Evolutionary conservation across 805 yeast genomes (phyloP), one percentile per base, ranked within the genome.

Genomic region (Saccharomycopsis schoenii): DNA sequence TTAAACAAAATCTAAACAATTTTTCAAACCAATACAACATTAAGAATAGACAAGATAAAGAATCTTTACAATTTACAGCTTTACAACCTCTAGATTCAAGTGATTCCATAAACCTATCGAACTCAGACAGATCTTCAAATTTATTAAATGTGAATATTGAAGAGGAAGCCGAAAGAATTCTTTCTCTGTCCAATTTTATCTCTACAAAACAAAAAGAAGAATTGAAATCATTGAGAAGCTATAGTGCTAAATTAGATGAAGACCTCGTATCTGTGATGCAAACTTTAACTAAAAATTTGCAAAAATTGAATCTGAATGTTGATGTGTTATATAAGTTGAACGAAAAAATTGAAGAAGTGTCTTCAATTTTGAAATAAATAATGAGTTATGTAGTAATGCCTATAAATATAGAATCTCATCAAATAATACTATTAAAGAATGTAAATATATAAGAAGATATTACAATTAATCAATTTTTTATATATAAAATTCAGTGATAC

Each of bases 221-320:
- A n/a, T 19, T 34, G 36, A 17, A 29, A 36, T 15, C 40, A 40
- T 36, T 42, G 47, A 47, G 15, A 55, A 54, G 37, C 4, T 55
- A 40, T 10, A 14, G 17, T 17, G 42, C n/a, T 41, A 47, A 42
- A 34, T 59, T 55, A 17, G 62, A 60, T 51, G 24, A 40, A 17
- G 60, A 59, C 14, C 19, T 61, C 9, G 12, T 15, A 9, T 56
- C 58, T 9, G 19, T 58, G 15, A 34, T 60, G 25, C 19, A 50
- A 15, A 17, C 25, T 4, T 57, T 59, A 24, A 36, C 34, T 12
- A 43, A 29, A 4, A 39, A 59, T 29, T 43, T 62, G 24, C 29
- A 36, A 19, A 57, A 59, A 21, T 37, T 62, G 40, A 21, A 54
- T 24, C 47, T 43, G 17, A 62, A 58, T 52, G 60, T 59, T 29